Evolutionary conservation across 192 early-diverging fungal genomes (phyloP).

Genomic region (Cladochytrium replicatum): DNA sequence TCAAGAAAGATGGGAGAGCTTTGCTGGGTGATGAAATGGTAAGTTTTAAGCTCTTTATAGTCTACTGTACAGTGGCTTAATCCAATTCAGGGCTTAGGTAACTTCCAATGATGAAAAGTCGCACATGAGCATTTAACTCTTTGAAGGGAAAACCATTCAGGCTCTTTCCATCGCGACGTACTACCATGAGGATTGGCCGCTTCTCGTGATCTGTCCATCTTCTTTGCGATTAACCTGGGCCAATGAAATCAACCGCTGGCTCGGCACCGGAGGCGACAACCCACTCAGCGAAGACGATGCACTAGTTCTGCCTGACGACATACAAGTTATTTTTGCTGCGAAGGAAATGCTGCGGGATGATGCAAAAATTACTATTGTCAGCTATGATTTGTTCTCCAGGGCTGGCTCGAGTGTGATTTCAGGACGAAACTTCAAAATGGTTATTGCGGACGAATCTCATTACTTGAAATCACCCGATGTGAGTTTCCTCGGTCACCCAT

Average conservation of each 20-base stretch:
- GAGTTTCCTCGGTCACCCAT: slow-evolving; percentile 2
- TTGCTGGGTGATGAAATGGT: slow-evolving; percentile 34
- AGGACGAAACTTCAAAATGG: slow-evolving; percentile 11
- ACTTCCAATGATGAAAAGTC: neutral
- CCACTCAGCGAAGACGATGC: too few relatives aligned
- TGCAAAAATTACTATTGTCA: slow-evolving; percentile 19
- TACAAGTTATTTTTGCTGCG: slow-evolving; percentile 21
- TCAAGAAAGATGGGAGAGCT: slow-evolving; percentile 21
- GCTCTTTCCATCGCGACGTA: slow-evolving; percentile 22
- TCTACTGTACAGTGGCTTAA: neutral
- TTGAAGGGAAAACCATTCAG: slow-evolving; percentile 38
- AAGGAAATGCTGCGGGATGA: slow-evolving; percentile 4
- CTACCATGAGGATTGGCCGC: slow-evolving; percentile 31
- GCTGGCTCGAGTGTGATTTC: slow-evolving; percentile 6
- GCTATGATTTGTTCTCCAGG: slow-evolving; percentile 28
- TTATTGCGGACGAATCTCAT: slow-evolving; percentile 37
- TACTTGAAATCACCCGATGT: slow-evolving; percentile 33
- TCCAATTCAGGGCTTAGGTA: neutral
- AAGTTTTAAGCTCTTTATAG: neutral
- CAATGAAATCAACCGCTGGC: slow-evolving; percentile 34
- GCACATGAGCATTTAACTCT: neutral
- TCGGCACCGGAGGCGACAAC: too few relatives aligned
- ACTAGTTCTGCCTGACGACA: slow-evolving; percentile 15
- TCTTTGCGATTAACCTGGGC: slow-evolving; percentile 28
- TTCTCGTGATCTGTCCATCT: slow-evolving; percentile 36